Evolutionary conservation across 352 stramenopile genomes (phyloP), one percentile per base, ranked within the genome.

Genomic region (Phytophthora cryptogea): DNA sequence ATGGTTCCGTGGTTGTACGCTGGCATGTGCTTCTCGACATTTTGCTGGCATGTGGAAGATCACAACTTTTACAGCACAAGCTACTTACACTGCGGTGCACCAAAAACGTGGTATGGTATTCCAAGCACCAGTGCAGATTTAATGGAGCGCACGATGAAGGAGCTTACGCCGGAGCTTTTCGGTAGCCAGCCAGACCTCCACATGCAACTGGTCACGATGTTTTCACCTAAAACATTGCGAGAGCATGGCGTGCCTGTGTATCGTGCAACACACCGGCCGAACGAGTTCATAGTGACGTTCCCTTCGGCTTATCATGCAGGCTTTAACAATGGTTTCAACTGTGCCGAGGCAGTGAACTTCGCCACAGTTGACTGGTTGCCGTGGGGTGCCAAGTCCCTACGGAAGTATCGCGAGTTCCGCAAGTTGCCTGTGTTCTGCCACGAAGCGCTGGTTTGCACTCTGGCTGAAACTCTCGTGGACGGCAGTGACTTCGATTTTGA

Each of bases 1-100:
- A 99, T 99, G 82, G 89, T 99, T 16, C 97, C 97, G n/a, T 99
- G 97, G 97, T 83, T 99, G 51, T 99, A 99, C 75, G 96, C 99
- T 65, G 97, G 97, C 17, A 98, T 98, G 82, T 89, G 98, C 28
- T 99, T 99, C 61, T 98, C 94, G 5, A 98, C 97, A 1, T 99
- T 99, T 72, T 99, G 95, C 68, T 99, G 97, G 97, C 97, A 99
- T 68, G 98, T 98, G 31, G 97, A 99, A 73, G 97, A 99, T 70
- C 98, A 99, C 78, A 99, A 99, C 78, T 97, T 99, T 53, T 99
- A 99, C 61, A 98, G 88, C 51, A 99, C 99, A 68, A 99, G 98
- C 68, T 99, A 99, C 72, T 79, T 98, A 54, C 97, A 99, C 73
- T 96, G 86, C 17, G 97, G 97, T 6, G 94, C 90, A 8, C 88